Conservation (phyloP, 768 basidiomycete species). For the Rhodocollybia butyracea region DNA sequence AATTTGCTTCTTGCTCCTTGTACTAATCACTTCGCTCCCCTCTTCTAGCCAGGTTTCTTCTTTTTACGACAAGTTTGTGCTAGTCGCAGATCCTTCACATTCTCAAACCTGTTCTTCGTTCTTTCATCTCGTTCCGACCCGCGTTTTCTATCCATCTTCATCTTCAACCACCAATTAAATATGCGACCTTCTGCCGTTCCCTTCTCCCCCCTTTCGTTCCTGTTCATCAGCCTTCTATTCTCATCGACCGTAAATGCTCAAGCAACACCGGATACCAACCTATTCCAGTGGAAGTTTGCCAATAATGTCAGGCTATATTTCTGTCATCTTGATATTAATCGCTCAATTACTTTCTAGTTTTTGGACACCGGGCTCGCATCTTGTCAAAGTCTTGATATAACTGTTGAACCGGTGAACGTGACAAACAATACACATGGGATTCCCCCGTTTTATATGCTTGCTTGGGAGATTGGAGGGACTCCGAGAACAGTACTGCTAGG, state of each 20-base stretch:
- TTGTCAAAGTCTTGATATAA: slow-evolving; percentile 19
- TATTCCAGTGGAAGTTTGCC: slow-evolving; percentile 31
- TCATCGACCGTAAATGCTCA: slow-evolving; percentile 9
- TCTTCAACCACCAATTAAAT: slow-evolving; percentile 9
- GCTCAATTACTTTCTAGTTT: slow-evolving; percentile 4
- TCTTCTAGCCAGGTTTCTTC: neutral
- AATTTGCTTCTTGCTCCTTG: neutral
- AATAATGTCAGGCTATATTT: slow-evolving; percentile 19
- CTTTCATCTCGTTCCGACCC: slow-evolving; percentile 9
- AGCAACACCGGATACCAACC: neutral
- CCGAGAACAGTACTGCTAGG: slow-evolving; percentile 26
- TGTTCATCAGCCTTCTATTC: slow-evolving; percentile 6
- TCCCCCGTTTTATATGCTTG: slow-evolving; percentile 33
- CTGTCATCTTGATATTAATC: neutral
- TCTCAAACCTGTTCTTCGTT: slow-evolving; percentile 9
- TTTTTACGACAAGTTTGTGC: neutral
- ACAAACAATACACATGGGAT: slow-evolving; percentile 17
- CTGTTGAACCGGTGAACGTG: slow-evolving; percentile 19
- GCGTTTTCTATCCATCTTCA: slow-evolving; percentile 8
- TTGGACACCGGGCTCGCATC: slow-evolving; percentile 14
- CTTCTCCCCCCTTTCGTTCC: neutral
- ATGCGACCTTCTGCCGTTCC: neutral
- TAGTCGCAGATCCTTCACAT: neutral
- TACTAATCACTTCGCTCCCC: neutral
- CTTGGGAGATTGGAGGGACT: slow-evolving; percentile 22